Evolutionary conservation across 768 basidiomycete species (phyloP).

Genomic region (Mycena maculata): DNA sequence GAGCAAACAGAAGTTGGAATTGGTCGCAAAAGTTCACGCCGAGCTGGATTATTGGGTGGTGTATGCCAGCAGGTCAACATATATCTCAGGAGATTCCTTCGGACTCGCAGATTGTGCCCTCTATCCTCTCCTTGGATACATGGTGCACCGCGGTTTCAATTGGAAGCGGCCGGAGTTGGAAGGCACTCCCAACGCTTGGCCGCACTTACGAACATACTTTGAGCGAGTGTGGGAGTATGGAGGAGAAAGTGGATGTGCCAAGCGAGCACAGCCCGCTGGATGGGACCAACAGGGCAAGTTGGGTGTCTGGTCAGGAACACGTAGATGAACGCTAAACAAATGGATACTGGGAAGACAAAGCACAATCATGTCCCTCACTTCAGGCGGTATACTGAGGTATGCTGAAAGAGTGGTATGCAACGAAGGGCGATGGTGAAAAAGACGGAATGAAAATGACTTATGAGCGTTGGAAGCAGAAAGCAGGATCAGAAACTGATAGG

Average conservation of each 20-base stretch:
- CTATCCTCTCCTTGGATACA: slow-evolving; percentile 42
- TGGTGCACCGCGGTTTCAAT: slow-evolving; percentile 44
- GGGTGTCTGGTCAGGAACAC: slow-evolving; percentile 32
- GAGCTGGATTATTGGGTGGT: slow-evolving; percentile 44
- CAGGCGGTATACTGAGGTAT: too few relatives aligned
- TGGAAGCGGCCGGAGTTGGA: slow-evolving; percentile 21
- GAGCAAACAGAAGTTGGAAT: slow-evolving; percentile 23
- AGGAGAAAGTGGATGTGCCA: slow-evolving; percentile 38
- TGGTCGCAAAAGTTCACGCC: slow-evolving; percentile 34
- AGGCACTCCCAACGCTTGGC: slow-evolving; percentile 36
- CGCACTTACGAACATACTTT: slow-evolving; percentile 39
- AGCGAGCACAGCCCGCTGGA: slow-evolving; percentile 39
- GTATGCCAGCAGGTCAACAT: slow-evolving; percentile 35
- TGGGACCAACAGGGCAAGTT: slow-evolving; percentile 38
- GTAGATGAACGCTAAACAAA: not conserved
- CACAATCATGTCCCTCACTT: too few relatives aligned
- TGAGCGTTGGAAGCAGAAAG: too few relatives aligned
- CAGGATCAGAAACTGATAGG: too few relatives aligned
- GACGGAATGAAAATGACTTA: too few relatives aligned
- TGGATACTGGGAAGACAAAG: not conserved
- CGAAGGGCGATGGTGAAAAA: too few relatives aligned
- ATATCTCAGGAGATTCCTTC: slow-evolving; percentile 42
- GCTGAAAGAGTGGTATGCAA: too few relatives aligned
- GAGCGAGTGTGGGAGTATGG: slow-evolving; percentile 40
- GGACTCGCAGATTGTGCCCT: slow-evolving; percentile 43